Percentiles rank a stretch among this genome's conserved stretches.
phyloP scores from a whole-genome alignment of 495 filamentous ascomycete genomes.

The Aspergillus indologenus region DNA sequence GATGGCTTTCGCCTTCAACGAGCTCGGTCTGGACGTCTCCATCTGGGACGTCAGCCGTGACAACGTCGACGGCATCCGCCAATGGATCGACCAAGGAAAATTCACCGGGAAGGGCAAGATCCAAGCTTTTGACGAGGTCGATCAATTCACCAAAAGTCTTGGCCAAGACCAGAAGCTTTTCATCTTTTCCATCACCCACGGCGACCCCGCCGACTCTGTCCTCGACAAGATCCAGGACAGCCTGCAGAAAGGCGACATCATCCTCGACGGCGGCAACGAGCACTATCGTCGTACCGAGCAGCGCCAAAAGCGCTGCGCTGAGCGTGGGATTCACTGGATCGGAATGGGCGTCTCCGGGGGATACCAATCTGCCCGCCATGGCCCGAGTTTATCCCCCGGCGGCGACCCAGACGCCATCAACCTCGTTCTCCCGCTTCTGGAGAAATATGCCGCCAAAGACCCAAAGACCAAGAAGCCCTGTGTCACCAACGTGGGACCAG shows the following conservation, averaged over 20 bases:
- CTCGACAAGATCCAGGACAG: conserved; percentile 54
- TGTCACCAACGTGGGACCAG: conserved; percentile 58
- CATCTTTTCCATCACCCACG: conserved; percentile 68
- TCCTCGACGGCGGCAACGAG: conserved; percentile 72
- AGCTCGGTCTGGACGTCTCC: conserved; percentile 58
- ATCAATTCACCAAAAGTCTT: conserved; percentile 40
- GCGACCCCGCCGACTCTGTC: conserved; percentile 64
- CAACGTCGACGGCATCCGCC: conserved; percentile 43
- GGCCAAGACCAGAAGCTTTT: conserved; percentile 47
- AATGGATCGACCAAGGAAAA: conserved; percentile 14
- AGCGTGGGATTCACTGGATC: conserved; percentile 58
- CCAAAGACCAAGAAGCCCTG: conserved; percentile 54
- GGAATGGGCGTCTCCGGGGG: conserved; percentile 69
- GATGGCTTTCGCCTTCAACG: conserved; percentile 64
- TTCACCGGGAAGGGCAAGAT: conserved; percentile 35
- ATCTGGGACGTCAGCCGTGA: conserved; percentile 54
- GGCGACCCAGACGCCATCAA: conserved; percentile 56
- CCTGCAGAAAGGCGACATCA: conserved; percentile 61
- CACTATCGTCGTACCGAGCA: conserved; percentile 65
- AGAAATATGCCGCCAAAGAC: conserved; percentile 60
- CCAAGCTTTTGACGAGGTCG: conserved; percentile 33
- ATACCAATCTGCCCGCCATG: conserved; percentile 64
- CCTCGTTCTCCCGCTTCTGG: conserved; percentile 60
- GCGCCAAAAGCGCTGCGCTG: conserved; percentile 54
- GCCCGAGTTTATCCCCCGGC: conserved; percentile 64